phyloP scores from a whole-genome alignment of 1,139 yeast species.

The Yamadazyma songkhlaensis region DNA sequence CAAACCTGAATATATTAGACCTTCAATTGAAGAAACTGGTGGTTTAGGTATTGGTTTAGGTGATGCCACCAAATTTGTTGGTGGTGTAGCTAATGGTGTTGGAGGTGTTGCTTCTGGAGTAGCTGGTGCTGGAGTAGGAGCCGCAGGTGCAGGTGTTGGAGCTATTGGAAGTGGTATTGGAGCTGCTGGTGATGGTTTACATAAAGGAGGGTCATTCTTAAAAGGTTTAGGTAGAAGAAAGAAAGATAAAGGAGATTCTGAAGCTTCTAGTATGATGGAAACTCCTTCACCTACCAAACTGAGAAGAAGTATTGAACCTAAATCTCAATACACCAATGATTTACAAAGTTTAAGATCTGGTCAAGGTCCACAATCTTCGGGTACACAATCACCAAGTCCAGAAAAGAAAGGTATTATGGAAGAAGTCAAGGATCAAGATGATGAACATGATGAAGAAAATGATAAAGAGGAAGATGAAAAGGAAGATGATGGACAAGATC shows the following conservation, averaged over 20 bases:
- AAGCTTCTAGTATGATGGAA: conserved; percentile 1
- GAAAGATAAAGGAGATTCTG: conserved; percentile 5
- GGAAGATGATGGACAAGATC: conserved; percentile 2
- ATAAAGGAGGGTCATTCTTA: conserved; percentile 42
- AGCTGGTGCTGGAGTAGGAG: conserved; percentile 41
- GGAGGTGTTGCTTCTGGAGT: conserved; percentile 42
- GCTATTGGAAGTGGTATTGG: conserved; percentile 26
- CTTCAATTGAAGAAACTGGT: conserved; percentile 42
- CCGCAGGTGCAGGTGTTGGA: conserved; percentile 19
- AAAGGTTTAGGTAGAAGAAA: conserved; percentile 31
- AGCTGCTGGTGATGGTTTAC: conserved; percentile 42
- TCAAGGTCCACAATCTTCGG: not conserved
- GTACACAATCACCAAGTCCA: not conserved
- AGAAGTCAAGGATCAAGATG: not conserved
- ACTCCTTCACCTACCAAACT: conserved; percentile 6
- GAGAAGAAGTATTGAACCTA: conserved; percentile 6
- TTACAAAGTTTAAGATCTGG: conserved; percentile 25
- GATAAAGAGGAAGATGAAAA: not conserved
- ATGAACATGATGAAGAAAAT: not conserved
- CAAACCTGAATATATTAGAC: conserved; percentile 66
- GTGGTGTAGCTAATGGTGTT: conserved; percentile 38
- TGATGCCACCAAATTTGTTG: conserved; percentile 48
- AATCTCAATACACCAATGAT: conserved; percentile 19
- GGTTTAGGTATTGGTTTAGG: conserved; percentile 40
- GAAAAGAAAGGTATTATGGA: conserved; percentile 1